Percentiles rank a stretch among this genome's conserved stretches.
These are phyloP conservation scores for Monosporascus sp. DNA, from an alignment of 2,329 filamentous ascomycete genomes.

Conservation along the genomic window DNA sequence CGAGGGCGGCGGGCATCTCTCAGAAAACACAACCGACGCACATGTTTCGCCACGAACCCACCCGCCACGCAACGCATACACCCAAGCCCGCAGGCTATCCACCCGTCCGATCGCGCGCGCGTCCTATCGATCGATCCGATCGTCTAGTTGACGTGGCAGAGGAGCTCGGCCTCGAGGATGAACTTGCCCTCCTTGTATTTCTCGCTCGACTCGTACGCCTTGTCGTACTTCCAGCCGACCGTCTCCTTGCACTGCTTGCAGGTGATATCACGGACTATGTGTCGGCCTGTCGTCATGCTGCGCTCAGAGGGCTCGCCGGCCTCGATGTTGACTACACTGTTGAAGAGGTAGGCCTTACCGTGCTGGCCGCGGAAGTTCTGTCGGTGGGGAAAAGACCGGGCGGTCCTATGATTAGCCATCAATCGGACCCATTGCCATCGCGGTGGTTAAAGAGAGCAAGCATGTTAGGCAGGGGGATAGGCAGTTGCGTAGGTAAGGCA, in stretches of 20 bases:
- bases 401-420: too few species aligned
- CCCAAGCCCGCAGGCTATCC: too few species aligned
- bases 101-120: too few species aligned
- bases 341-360: constrained; percentile 96
- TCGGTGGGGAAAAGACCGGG: not conserved
- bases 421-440: too few species aligned
- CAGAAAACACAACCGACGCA: too few species aligned
- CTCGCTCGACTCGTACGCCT: constrained; percentile 85
- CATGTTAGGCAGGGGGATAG: not conserved
- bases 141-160: constrained; percentile 67
- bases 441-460: not conserved
- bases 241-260: constrained; percentile 89
- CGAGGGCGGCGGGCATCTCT: too few species aligned
- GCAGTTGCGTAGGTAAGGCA: constrained; percentile 1
- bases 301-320: constrained; percentile 83
- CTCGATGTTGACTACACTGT: constrained; percentile 86
- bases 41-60: too few species aligned
- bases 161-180: constrained; percentile 86
- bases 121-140: not conserved
- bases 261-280: constrained; percentile 88
- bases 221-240: constrained; percentile 99
- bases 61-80: too few species aligned
- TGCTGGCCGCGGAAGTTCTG: constrained; percentile 98
- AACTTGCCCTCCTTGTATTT: constrained; percentile 99
- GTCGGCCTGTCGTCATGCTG: constrained; percentile 95